Base-by-base conservation (phyloP, 768 basidiomycete genomes). In the Hirschioporus abietinus region DNA sequence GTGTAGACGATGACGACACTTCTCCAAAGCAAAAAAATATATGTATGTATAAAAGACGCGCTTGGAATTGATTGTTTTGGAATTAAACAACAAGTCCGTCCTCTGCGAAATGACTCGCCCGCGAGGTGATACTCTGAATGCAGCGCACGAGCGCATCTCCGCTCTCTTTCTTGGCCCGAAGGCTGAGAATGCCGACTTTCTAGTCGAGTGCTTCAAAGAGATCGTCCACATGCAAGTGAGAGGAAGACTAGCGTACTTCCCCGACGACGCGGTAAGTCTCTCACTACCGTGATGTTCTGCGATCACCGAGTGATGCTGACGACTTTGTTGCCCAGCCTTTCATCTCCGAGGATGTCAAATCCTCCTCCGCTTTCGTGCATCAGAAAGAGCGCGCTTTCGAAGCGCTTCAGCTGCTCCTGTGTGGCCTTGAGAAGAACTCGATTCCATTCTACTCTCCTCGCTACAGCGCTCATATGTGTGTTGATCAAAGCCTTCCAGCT, bases 81-180 rank as follows among this genome's bases (percentile, higher is more conserved):
- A n/a, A n/a, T n/a, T n/a, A n/a, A n/a, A n/a, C n/a, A n/a, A n/a
- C n/a, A n/a, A n/a, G n/a, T n/a, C n/a, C n/a, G n/a, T n/a, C n/a
- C n/a, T n/a, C n/a, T n/a, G n/a, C n/a, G n/a, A n/a, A n/a, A n/a
- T n/a, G n/a, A n/a, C n/a, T n/a, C n/a, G n/a, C n/a, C n/a, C n/a
- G n/a, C n/a, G n/a, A n/a, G n/a, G n/a, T n/a, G n/a, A n/a, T n/a
- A n/a, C n/a, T n/a, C 15, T 15, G 7, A 52, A 52, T 52, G 42
- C 42, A 2, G 12, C 42, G 42, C 42, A 69, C 62, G 66, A 76
- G 15, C 71, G 73, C 25, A 71, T 80, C 24, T 72, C 74, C 17
- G 74, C 80, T 17, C 79, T 76, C 73, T 81, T 81, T 65, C 69
- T 81, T 17, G 80, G 80, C 3, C 78, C 80, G 15, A 74, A 74